These are phyloP conservation scores for Musa balbisiana DNA, from an alignment of 202 grass and related monocot genomes.

Conservation along the genomic window DNA sequence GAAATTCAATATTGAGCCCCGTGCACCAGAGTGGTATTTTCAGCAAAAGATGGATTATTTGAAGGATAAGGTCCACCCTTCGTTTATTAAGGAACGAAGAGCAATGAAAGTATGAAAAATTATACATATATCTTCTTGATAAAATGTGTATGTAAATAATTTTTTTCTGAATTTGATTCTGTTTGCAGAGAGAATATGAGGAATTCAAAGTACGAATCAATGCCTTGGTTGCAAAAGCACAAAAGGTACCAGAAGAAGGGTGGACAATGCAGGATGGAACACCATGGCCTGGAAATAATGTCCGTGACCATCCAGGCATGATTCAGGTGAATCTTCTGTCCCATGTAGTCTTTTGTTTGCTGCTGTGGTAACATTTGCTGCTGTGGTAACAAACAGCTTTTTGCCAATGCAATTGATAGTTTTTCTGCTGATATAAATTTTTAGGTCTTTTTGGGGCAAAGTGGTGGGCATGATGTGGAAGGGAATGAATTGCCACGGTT, in stretches of 20 bases:
- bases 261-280: conserved; percentile 99
- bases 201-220: conserved; percentile 88
- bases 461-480: conserved; percentile 5
- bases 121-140: neutral
- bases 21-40: conserved; percentile 67
- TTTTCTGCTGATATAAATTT: neutral
- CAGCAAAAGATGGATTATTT: conserved; percentile 57
- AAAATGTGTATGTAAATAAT: neutral
- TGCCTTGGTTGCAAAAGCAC: conserved; percentile 94
- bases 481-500: conserved; percentile 30
- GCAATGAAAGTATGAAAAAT: conserved; percentile 47
- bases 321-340: conserved; percentile 62
- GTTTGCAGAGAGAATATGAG: conserved; percentile 53
- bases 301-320: conserved; percentile 96
- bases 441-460: conserved; percentile 15
- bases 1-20: conserved; percentile 49
- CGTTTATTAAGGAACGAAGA: conserved; percentile 49
- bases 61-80: conserved; percentile 57
- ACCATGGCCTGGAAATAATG: conserved; percentile 96
- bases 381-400: neutral
- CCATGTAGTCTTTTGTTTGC: neutral
- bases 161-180: conserved; percentile 5
- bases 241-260: conserved; percentile 97
- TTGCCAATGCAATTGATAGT: neutral
- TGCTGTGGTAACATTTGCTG: neutral